Base-by-base conservation (phyloP, 768 basidiomycete genomes). In the Mycena pura region DNA sequence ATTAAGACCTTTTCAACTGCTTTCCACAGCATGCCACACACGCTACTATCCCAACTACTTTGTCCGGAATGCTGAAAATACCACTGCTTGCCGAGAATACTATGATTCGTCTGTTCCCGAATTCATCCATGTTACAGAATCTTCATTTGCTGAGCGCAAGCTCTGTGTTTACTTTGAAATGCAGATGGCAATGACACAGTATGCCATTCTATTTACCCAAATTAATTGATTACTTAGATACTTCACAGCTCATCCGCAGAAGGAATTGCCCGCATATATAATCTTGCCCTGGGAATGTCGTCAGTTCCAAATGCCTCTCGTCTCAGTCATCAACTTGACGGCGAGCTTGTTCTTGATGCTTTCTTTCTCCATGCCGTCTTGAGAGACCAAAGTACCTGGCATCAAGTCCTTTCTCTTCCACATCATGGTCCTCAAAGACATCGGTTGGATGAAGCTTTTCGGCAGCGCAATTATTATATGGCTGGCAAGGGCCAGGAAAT, bases 151-250 rank as follows among this genome's bases (percentile, higher is more conserved):
- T 29, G 51, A 53, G 36, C 31, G 19, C 10, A 6, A 40, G 13
- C 51, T 53, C 2, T 53, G 51, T 24, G 13, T 14, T 2, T 43
- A 53, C 13, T 29, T 53, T n/a, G 51, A 53, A 32, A 43, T 24
- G 27, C 51, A 53, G 50, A 52, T 53, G 51, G 51, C 41, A 13
- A 31, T 32, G 11, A 15, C 36, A 13, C 51, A 53, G 50, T 52
- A 41, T 7, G 49, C 9, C 28, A 22, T 31, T 38, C 13, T n/a
- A n/a, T n/a, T n/a, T n/a, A n/a, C n/a, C n/a, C n/a, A n/a, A n/a
- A n/a, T n/a, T n/a, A n/a, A n/a, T n/a, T n/a, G n/a, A n/a, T n/a
- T n/a, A n/a, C n/a, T n/a, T n/a, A n/a, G n/a, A n/a, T n/a, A 17
- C 24, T 11, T 14, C 43, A 3, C 27, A 54, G 53, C 21, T 11